phyloP scores from a whole-genome alignment of 108 stramenopile genomes.

The Stephanodiscus triporus region DNA sequence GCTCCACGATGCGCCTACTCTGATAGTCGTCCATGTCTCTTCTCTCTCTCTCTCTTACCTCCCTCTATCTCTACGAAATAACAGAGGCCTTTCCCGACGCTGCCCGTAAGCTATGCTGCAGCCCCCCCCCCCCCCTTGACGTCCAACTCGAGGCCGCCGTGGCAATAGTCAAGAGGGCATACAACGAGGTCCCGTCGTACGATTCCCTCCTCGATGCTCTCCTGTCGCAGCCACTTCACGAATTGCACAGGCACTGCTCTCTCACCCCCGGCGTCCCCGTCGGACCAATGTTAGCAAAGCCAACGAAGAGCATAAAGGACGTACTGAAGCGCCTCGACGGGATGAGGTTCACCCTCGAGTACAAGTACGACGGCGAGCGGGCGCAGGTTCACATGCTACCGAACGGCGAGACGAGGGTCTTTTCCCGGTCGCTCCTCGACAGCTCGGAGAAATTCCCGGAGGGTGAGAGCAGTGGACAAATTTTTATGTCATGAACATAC shows the following conservation, averaged over 20 bases:
- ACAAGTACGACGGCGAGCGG: slow-evolving; percentile 99
- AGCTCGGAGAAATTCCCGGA: slow-evolving; percentile 97
- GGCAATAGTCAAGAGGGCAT: slow-evolving; percentile 94
- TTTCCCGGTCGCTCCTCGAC: slow-evolving; percentile 93
- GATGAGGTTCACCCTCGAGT: slow-evolving; percentile 95
- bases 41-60: slow-evolving; percentile 1
- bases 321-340: slow-evolving; percentile 94
- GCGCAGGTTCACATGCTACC: slow-evolving; percentile 94
- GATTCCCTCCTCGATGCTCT: slow-evolving; percentile 87
- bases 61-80: slow-evolving; percentile 6
- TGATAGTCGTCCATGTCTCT: not conserved
- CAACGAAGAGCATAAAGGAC: slow-evolving; percentile 89
- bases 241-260: slow-evolving; percentile 76
- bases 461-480: too few species aligned
- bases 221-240: slow-evolving; percentile 74
- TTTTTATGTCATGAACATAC: too few species aligned
- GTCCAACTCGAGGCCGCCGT: slow-evolving; percentile 87
- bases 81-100: slow-evolving; percentile 52
- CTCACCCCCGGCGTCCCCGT: slow-evolving; percentile 96
- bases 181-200: slow-evolving; percentile 93
- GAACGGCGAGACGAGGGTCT: slow-evolving; percentile 90
- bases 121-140: slow-evolving; percentile 51
- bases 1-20: not conserved
- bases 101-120: slow-evolving; percentile 48
- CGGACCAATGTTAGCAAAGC: slow-evolving; percentile 99